Conservation (phyloP, 2,329 filamentous ascomycete species). For the Lachnellula subtilissima region DNA sequence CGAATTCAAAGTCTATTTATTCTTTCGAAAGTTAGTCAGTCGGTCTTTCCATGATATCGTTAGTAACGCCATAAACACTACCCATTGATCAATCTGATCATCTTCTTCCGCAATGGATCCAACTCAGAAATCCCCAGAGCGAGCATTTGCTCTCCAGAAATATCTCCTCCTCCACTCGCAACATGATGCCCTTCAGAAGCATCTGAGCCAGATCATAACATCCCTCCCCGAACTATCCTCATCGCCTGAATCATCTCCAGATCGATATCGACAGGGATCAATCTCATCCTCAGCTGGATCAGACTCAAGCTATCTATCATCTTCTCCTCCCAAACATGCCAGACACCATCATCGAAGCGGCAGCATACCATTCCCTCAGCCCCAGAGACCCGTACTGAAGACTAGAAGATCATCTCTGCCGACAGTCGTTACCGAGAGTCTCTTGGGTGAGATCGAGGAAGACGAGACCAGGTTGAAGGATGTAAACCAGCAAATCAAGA, state of each 20-base stretch:
- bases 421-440: conserved; percentile 20
- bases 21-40: background rate
- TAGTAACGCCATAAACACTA: background rate
- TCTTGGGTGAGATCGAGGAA: conserved; percentile 21
- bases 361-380: conserved; percentile 1
- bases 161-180: conserved; percentile 33
- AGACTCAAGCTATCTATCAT: conserved; percentile 4
- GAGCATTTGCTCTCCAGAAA: conserved; percentile 33
- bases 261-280: conserved; percentile 9
- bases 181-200: conserved; percentile 31
- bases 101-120: conserved; percentile 11
- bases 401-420: conserved; percentile 22
- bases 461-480: conserved; percentile 37
- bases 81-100: background rate
- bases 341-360: conserved; percentile 12
- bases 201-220: conserved; percentile 25
- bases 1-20: no score
- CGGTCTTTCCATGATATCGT: background rate
- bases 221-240: conserved; percentile 3
- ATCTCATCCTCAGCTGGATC: conserved; percentile 19
- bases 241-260: conserved; percentile 4
- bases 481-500: conserved; percentile 49
- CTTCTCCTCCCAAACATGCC: conserved; percentile 2
- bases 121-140: conserved; percentile 22
- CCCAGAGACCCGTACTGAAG: conserved; percentile 6